Evolutionary conservation across 345 rosid species (phyloP), one percentile per base, ranked within the genome.

Genomic region (Pugionium cornutum): DNA sequence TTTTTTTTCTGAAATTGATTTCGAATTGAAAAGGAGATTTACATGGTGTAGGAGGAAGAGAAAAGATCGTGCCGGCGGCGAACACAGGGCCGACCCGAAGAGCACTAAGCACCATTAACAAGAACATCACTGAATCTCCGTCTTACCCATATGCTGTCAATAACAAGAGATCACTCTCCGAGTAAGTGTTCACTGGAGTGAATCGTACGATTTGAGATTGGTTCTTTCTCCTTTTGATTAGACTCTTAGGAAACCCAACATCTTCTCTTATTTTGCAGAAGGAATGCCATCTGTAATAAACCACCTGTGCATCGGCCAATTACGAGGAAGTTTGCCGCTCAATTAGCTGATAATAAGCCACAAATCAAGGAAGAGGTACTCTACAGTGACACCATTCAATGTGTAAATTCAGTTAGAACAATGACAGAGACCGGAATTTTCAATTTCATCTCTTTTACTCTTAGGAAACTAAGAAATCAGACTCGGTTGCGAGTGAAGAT

Each of bases 251-350:
- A 5, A 45, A 18, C 7, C 40, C 33, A 11, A 1, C 9, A 9
- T 5, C 32, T 53, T 55, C 4, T 30, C 42, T 58, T 50, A 33
- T 42, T 55, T 49, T 51, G 31, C 72, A 86, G 92, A 75, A 77
- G 71, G 77, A 64, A 80, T 80, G 85, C 58, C 40, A 52, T 59
- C 9, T 73, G 76, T 75, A 83, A 75, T 60, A 82, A 77, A 59
- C 83, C 82, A 47, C 88, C 86, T 5, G 68, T 62, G 43, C 92
- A 90, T 75, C 83, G 96, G 58, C 96, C 97, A 31, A 68, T 94
- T 40, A 94, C 97, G 52, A 85, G 91, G 86, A 87, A 80, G 70
- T 88, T 85, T 69, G 88, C 95, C 64, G 89, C 88, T 33, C 89
- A 94, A 53, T 74, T 92, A 58, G 91, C 87, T 47, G 82, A 72